Base-by-base conservation (phyloP, 139 green algal species). In the Nannochloris sp. region DNA sequence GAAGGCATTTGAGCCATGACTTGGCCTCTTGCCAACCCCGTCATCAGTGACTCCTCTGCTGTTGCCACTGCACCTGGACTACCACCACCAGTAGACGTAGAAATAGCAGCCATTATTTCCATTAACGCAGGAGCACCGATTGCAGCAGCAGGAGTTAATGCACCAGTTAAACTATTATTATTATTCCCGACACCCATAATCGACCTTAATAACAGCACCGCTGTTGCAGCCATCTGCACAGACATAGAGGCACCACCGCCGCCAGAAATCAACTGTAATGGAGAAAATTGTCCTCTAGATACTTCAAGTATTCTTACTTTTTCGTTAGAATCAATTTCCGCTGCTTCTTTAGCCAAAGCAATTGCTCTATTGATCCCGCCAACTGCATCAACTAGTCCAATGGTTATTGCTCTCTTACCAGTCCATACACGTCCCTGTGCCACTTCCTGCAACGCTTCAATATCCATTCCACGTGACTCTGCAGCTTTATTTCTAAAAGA, bases 361-460 rank as follows among this genome's bases (percentile, higher is more conserved):
- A 97, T 31, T 2, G 92, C 90, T 15, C 68, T 51, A 23, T 57
- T 25, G 24, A 97, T 51, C 30, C 92, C 91, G 4, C 92, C 92
- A 54, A 97, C 46, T 2, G 72, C 74, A 68, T 97, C 92, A 8
- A 97, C 84, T 67, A 97, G 79, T 6, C 89, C 77, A 15, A 68
- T 31, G 39, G 83, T 27, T 10, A 83, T 47, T 2, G 91, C 92
- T 1, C 57, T 48, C 27, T 45, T 47, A 14, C 92, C 92, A 12
- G 79, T 86, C 92, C 92, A 97, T 47, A 97, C 90, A 2, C 92
- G 73, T 25, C 91, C 91, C 76, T 97, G 90, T 30, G 74, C 77
- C 37, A 77, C 65, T 23, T 70, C 67, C 54, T 79, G 69, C 78
- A 90, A 83, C 1, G 64, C 38, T 46, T 89, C 81, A 3, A 78